phyloP scores from a whole-genome alignment of 2,329 filamentous ascomycete species.

The Apiospora saccharicola region DNA sequence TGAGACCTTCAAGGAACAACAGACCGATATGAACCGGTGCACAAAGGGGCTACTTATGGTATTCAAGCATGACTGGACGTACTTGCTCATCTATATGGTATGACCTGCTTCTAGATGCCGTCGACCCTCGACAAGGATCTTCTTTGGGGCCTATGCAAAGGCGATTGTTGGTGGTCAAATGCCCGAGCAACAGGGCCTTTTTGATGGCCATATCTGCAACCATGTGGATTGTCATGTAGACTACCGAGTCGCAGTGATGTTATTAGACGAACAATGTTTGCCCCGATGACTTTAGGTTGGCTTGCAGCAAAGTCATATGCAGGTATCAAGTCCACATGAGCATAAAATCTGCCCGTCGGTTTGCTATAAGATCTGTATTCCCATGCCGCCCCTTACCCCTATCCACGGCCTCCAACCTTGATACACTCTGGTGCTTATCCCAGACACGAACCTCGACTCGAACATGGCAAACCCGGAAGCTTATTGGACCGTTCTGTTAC shows the following conservation, averaged over 20 bases:
- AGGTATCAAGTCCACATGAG: conserved; percentile 20
- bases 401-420: neutral
- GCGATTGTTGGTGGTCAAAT: neutral
- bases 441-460: neutral
- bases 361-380: neutral
- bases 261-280: conserved; percentile 3
- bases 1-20: neutral
- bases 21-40: neutral
- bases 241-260: neutral
- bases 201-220: neutral
- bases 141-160: neutral
- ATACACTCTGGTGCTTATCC: neutral
- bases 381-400: conserved; percentile 5
- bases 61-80: neutral
- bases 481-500: neutral
- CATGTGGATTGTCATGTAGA: conserved; percentile 16
- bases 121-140: neutral
- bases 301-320: conserved; percentile 11
- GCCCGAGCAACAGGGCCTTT: neutral
- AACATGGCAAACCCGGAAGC: neutral
- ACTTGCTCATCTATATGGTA: neutral
- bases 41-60: conserved; percentile 3
- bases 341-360: neutral
- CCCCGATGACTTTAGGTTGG: neutral
- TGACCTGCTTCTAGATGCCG: neutral